Evolutionary conservation across 148 eudicot species (phyloP).

Genomic region (Nepenthes gracilis): DNA sequence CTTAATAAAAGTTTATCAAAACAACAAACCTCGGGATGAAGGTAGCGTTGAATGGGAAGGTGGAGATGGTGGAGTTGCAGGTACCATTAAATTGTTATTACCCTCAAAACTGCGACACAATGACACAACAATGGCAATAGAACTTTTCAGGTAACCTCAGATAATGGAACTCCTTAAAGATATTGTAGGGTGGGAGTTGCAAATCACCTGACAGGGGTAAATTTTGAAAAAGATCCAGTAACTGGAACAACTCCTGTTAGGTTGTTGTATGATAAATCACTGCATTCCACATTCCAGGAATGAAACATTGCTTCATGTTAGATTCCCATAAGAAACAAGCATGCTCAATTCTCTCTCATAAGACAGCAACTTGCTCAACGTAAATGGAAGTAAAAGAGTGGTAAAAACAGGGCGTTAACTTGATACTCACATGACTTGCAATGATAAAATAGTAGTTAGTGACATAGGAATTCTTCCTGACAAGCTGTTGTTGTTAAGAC

Average conservation of each 20-base stretch:
- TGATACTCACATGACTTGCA: conserved; percentile 72
- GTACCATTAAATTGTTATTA: conserved; percentile 39
- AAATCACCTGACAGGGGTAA: conserved; percentile 70
- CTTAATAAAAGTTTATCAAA: no score
- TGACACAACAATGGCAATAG: no score
- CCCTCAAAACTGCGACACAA: conserved; percentile 41
- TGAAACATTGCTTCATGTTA: background rate
- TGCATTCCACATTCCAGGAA: conserved; percentile 19
- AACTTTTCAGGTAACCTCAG: no score
- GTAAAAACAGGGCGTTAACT: background rate
- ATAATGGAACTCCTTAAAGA: no score
- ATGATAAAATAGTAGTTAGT: conserved; percentile 33
- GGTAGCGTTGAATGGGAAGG: background rate
- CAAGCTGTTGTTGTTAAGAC: conserved; percentile 75
- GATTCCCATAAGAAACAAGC: background rate
- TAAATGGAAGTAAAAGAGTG: background rate
- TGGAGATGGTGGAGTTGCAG: conserved; percentile 9
- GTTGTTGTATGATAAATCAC: conserved; percentile 65
- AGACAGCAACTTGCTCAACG: no score
- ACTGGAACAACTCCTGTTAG: conserved; percentile 49
- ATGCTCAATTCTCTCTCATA: background rate
- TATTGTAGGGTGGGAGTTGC: conserved; percentile 1
- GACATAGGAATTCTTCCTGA: conserved; percentile 45
- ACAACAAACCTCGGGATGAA: conserved; percentile 1
- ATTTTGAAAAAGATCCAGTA: conserved; percentile 71